These are phyloP conservation scores for Jaminaea rosea DNA, from an alignment of 1,284 basidiomycete genomes.

Conservation along the genomic window DNA sequence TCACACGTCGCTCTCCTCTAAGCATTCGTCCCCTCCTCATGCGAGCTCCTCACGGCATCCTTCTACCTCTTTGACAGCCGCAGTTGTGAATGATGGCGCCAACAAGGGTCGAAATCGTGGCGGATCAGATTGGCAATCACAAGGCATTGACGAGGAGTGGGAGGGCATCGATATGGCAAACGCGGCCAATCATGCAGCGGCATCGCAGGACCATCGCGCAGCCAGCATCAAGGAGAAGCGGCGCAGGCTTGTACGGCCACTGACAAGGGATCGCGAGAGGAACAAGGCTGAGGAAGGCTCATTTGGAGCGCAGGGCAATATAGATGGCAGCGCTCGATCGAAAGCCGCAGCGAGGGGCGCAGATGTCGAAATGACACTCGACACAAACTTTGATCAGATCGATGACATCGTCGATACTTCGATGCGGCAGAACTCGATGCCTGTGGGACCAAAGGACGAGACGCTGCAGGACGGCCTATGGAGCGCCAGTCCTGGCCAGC, in stretches of 20 bases:
- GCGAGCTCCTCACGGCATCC: background rate
- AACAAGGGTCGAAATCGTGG: background rate
- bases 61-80: background rate
- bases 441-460: conserved; percentile 13
- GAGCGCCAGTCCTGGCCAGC: no score
- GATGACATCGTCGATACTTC: conserved; percentile 66
- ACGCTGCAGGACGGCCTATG: no score
- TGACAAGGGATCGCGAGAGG: background rate
- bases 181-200: no score
- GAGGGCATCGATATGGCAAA: background rate
- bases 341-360: conserved; percentile 1
- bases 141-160: background rate
- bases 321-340: background rate
- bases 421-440: conserved; percentile 4
- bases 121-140: background rate
- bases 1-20: background rate
- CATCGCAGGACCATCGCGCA: no score
- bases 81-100: no score
- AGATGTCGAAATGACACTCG: conserved; percentile 52
- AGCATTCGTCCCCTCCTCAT: background rate
- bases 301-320: background rate
- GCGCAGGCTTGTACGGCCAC: background rate
- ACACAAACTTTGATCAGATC: conserved; percentile 71
- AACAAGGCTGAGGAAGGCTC: background rate
- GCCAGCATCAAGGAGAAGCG: background rate